phyloP scores from a whole-genome alignment of 1,284 basidiomycete genomes.

The Sutorius eximius region DNA sequence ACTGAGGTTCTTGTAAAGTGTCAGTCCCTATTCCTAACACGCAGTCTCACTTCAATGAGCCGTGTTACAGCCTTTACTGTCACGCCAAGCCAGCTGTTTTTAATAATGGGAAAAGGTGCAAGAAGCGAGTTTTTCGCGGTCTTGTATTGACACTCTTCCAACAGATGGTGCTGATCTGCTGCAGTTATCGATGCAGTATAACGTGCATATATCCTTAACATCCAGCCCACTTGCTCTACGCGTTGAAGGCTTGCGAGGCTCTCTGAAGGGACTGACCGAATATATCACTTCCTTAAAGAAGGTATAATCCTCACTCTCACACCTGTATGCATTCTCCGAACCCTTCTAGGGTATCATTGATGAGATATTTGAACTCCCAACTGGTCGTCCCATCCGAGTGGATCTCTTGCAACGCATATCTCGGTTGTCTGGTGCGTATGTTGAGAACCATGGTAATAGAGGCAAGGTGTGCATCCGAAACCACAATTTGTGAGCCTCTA shows the following conservation, averaged over 20 bases:
- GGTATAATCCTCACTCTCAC: constrained; percentile 35
- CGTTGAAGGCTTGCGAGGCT: constrained; percentile 55
- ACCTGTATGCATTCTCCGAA: neutral
- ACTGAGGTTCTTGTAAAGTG: constrained; percentile 53
- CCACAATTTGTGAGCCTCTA: neutral
- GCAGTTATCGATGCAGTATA: constrained; percentile 55
- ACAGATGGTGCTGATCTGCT: constrained; percentile 66
- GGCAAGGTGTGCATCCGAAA: constrained; percentile 42
- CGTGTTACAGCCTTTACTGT: constrained; percentile 52
- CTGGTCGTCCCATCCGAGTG: constrained; percentile 39
- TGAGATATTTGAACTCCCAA: constrained; percentile 51
- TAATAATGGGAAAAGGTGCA: constrained; percentile 70
- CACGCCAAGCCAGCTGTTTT: constrained; percentile 59
- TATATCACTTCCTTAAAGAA: constrained; percentile 49
- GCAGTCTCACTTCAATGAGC: constrained; percentile 2
- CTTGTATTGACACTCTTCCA: constrained; percentile 5
- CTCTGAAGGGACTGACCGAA: constrained; percentile 45
- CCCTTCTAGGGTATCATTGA: constrained; percentile 48
- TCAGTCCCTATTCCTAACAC: constrained; percentile 34
- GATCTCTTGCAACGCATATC: constrained; percentile 62
- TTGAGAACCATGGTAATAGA: constrained; percentile 48
- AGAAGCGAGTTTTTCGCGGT: neutral
- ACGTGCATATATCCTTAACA: constrained; percentile 61
- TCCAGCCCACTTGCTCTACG: constrained; percentile 55
- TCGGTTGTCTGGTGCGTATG: constrained; percentile 60